These are phyloP conservation scores for Melanomma pulvis-pyrius DNA, from an alignment of 495 filamentous ascomycete genomes.

Conservation along the genomic window DNA sequence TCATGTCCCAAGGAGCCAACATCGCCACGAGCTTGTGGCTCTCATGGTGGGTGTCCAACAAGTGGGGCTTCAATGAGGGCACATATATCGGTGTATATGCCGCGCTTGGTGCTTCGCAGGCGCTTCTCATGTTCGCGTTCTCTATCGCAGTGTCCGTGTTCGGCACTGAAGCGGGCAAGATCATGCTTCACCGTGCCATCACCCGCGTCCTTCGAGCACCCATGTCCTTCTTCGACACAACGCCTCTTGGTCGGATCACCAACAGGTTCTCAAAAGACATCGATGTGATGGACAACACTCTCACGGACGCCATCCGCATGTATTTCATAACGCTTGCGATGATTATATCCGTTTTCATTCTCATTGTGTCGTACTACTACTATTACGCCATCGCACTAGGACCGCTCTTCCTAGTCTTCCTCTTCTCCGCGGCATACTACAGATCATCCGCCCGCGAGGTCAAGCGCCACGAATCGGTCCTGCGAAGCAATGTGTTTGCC, in stretches of 20 bases:
- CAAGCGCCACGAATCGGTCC: slow-evolving; percentile 88
- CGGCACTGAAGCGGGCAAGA: slow-evolving; percentile 77
- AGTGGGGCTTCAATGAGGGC: slow-evolving; percentile 65
- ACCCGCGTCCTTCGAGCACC: slow-evolving; percentile 80
- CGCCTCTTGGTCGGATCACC: slow-evolving; percentile 91
- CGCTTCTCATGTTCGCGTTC: slow-evolving; percentile 77
- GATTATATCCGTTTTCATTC: slow-evolving; percentile 70
- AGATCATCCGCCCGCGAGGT: slow-evolving; percentile 88
- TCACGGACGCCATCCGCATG: slow-evolving; percentile 90
- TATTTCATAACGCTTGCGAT: slow-evolving; percentile 83
- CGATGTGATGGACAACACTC: slow-evolving; percentile 91
- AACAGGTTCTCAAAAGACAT: slow-evolving; percentile 97
- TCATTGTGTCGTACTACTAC: slow-evolving; percentile 92
- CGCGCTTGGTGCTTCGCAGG: slow-evolving; percentile 70
- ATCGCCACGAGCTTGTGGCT: slow-evolving; percentile 90
- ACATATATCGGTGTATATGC: slow-evolving; percentile 88
- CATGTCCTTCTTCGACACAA: slow-evolving; percentile 98
- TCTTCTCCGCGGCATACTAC: slow-evolving; percentile 86
- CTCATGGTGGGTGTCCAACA: slow-evolving; percentile 84
- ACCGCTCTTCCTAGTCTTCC: slow-evolving; percentile 76
- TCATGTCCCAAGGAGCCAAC: slow-evolving; percentile 76
- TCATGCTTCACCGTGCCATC: slow-evolving; percentile 84
- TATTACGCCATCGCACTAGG: slow-evolving; percentile 90
- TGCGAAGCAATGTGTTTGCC: slow-evolving; percentile 86
- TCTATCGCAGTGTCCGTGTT: slow-evolving; percentile 70